Evolutionary conservation across 352 stramenopile species (phyloP).

Genomic region (Phytophthora brassicae): DNA sequence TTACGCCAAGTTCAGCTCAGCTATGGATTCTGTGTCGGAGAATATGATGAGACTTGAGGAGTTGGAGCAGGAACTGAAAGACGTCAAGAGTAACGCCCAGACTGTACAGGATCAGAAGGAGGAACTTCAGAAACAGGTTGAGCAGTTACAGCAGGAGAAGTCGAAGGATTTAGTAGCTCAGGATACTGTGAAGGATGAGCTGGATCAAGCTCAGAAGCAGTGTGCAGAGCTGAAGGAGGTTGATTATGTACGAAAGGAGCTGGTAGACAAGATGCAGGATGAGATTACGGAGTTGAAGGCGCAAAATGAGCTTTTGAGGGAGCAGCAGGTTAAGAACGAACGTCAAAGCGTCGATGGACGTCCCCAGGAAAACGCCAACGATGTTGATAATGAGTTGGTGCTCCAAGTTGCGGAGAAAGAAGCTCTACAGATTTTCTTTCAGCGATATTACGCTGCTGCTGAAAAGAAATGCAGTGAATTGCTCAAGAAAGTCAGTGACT

Average conservation of each 20-base stretch:
- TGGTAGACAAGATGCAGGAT: conserved; percentile 14
- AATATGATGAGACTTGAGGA: conserved; percentile 47
- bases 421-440: conserved; percentile 48
- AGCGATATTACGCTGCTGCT: conserved; percentile 42
- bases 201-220: conserved; percentile 24
- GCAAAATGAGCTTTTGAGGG: conserved; percentile 30
- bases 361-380: neutral
- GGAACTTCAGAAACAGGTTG: conserved; percentile 29
- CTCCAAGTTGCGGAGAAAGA: conserved; percentile 45
- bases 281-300: conserved; percentile 24
- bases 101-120: conserved; percentile 14
- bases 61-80: conserved; percentile 31
- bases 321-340: conserved; percentile 6
- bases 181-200: conserved; percentile 15
- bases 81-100: neutral
- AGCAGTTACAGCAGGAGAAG: conserved; percentile 26
- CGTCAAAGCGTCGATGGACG: conserved; percentile 20
- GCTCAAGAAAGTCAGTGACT: conserved; percentile 28
- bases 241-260: conserved; percentile 3
- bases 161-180: no score
- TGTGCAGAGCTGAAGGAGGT: conserved; percentile 28
- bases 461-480: conserved; percentile 54
- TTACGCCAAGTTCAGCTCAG: conserved; percentile 36
- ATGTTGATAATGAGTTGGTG: conserved; percentile 10
- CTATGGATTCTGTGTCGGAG: conserved; percentile 35